Evolutionary conservation across 2,329 filamentous ascomycete genomes (phyloP).

Genomic region (Neofusicoccum parvum): DNA sequence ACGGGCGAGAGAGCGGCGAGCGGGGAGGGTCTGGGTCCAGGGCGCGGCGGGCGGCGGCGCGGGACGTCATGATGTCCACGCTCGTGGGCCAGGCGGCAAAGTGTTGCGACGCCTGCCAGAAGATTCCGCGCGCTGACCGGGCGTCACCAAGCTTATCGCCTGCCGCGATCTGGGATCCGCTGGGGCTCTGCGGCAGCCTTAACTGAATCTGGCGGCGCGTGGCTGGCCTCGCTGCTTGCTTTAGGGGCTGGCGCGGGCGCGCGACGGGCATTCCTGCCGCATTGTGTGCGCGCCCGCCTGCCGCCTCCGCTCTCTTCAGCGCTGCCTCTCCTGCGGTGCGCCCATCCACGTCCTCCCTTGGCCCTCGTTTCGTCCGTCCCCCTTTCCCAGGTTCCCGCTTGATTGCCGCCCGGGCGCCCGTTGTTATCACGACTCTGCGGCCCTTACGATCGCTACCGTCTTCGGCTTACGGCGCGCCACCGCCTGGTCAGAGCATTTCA

Average conservation of each 20-base stretch:
- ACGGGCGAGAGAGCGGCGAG: neutral
- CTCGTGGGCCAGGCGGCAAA: neutral
- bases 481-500: slow-evolving; percentile 36
- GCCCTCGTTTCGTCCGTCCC: neutral
- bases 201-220: neutral
- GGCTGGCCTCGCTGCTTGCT: neutral
- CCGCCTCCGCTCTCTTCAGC: neutral
- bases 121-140: slow-evolving; percentile 3
- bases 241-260: slow-evolving; percentile 10
- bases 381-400: neutral
- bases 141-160: slow-evolving; percentile 14
- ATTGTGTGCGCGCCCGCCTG: neutral
- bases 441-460: slow-evolving; percentile 20
- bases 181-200: slow-evolving; percentile 15
- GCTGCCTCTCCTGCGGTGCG: no score
- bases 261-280: slow-evolving; percentile 7
- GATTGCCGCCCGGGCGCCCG: neutral
- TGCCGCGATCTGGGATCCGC: neutral
- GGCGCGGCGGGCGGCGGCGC: neutral
- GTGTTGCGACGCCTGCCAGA: slow-evolving; percentile 17
- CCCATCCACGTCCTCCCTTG: neutral
- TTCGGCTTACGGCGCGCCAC: slow-evolving; percentile 20
- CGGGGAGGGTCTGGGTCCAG: neutral
- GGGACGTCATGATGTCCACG: neutral
- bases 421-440: neutral